Base-by-base conservation (phyloP, 2,329 filamentous ascomycete species). In the Fusarium lyarnte region DNA sequence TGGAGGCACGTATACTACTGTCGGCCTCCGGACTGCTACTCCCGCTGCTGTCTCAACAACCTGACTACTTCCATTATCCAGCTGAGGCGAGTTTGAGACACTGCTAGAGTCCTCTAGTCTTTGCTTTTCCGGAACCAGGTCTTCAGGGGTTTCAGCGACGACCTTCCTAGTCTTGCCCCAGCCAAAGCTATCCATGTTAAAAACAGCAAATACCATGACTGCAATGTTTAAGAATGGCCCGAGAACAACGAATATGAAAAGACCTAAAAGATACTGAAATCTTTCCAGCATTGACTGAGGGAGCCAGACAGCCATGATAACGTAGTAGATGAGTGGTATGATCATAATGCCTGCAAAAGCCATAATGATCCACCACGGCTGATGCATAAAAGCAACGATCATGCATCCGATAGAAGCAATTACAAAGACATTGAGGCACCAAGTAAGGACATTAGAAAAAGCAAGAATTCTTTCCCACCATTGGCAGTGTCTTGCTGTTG, bases 141-240 rank as follows among this genome's bases (percentile, higher is more conserved):
- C 65, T 13, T 58, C 46, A 8, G 57, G n/a, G 9, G 43, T 53
- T 33, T 74, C 69, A 27, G 53, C 25, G 14, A 76, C 47, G 10
- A 76, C 68, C 36, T 76, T 63, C 5, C 75, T 69, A 7, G 76
- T 78, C 70, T 78, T 78, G 9, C 76, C 75, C 76, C 76, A 77
- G 7, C 75, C 75, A 57, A 77, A 77, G 51, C 70, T 76, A 53
- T 77, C 76, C 74, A 78, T 76, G 49, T 76, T 76, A 35, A 72
- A 61, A 14, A 77, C 75, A 14, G 76, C 76, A 66, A 76, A 77
- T 6, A 77, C 51, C 70, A 77, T 75, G 41, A 77, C 74, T 9
- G 69, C 62, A 25, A 77, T 77, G 43, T 77, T 77, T 41, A 77
- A 33, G 36, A 77, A 77, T 3, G 74, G 76, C 5, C 76, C 76